Evolutionary conservation across 352 stramenopile species (phyloP).

Genomic region (Globisporangium paroecandrum): DNA sequence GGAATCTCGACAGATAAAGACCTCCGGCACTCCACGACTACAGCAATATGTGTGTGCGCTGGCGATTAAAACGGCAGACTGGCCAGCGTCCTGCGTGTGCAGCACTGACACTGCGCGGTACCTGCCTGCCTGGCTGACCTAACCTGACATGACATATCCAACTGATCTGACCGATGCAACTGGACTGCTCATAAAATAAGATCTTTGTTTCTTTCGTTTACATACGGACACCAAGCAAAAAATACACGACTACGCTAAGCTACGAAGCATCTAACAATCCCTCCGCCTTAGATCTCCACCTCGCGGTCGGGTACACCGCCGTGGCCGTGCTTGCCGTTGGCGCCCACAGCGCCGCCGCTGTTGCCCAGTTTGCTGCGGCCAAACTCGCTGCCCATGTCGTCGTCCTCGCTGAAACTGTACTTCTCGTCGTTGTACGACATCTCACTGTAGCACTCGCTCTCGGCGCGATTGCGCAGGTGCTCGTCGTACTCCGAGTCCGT

Average conservation of each 20-base stretch:
- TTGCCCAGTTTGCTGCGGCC: constrained; percentile 16
- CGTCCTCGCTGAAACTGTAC: constrained; percentile 63
- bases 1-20: neutral
- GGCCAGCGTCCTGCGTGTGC: neutral
- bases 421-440: constrained; percentile 85
- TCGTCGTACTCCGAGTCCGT: constrained; percentile 70
- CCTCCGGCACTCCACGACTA: neutral
- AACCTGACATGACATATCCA: no score
- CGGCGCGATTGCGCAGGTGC: constrained; percentile 40
- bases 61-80: neutral
- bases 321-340: constrained; percentile 8
- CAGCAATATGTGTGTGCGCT: neutral
- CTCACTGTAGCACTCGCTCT: constrained; percentile 72
- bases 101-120: neutral
- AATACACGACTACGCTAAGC: constrained; percentile 6
- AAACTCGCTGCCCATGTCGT: constrained; percentile 28
- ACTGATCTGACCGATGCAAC: neutral
- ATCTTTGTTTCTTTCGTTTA: constrained; percentile 1
- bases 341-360: constrained; percentile 7
- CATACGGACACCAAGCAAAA: constrained; percentile 3
- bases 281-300: constrained; percentile 60
- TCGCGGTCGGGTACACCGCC: constrained; percentile 32
- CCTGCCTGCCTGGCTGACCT: neutral
- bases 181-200: constrained; percentile 8
- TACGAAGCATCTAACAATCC: neutral